Conservation (phyloP, 106 monocot genomes). For the Xerophyta viscosa region DNA sequence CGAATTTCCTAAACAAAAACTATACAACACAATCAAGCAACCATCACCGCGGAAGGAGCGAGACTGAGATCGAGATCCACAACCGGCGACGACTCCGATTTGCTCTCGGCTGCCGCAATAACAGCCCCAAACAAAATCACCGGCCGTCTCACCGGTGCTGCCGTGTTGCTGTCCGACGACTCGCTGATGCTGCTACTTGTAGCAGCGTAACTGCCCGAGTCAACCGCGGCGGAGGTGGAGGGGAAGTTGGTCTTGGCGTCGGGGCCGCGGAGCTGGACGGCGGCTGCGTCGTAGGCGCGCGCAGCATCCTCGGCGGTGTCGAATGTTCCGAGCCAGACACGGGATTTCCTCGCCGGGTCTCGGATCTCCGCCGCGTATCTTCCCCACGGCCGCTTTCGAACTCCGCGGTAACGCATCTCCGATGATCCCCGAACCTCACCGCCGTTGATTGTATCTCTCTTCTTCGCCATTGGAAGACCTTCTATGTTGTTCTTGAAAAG, state of each 20-base stretch:
- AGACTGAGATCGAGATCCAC: not conserved
- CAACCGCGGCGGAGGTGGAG: not conserved
- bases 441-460: too few species aligned
- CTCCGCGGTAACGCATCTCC: not conserved
- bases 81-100: not conserved
- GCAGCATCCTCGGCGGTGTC: not conserved
- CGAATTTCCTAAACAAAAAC: too few species aligned
- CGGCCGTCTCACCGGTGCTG: not conserved
- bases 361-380: constrained; percentile 6
- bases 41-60: not conserved
- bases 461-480: too few species aligned
- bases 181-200: not conserved
- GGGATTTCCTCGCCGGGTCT: not conserved
- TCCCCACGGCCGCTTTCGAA: constrained; percentile 2
- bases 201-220: not conserved
- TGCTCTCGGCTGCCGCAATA: not conserved
- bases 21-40: too few species aligned
- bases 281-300: not conserved
- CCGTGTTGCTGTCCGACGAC: not conserved
- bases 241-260: constrained; percentile 1
- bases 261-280: not conserved
- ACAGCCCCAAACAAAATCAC: not conserved
- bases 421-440: too few species aligned
- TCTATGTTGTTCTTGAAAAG: too few species aligned
- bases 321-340: not conserved